Percentiles rank a stretch among this genome's conserved stretches.
Evolutionary conservation across 345 rosid species (phyloP).

Genomic region (Hypericum perforatum): DNA sequence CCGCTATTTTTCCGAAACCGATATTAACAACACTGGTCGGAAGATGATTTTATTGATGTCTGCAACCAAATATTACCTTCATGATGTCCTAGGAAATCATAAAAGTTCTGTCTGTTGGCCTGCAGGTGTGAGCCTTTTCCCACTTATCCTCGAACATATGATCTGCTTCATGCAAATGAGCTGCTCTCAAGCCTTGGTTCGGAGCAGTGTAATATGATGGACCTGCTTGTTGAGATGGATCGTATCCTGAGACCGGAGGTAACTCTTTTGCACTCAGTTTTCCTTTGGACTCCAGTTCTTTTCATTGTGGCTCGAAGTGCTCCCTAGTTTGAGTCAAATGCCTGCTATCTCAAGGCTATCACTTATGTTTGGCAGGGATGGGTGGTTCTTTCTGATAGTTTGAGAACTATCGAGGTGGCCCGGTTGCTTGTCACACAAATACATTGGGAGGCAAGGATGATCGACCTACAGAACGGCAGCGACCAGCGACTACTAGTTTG

Average conservation of each 20-base stretch:
- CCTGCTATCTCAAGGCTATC: not conserved
- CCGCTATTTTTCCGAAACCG: too few relatives aligned
- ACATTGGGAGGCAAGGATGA: slow-evolving; percentile 98
- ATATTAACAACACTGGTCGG: too few relatives aligned
- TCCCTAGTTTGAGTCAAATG: too few relatives aligned
- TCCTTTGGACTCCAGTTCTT: not conserved
- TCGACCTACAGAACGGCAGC: slow-evolving; percentile 87
- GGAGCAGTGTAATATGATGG: slow-evolving; percentile 61
- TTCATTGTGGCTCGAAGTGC: not conserved
- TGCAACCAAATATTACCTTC: not conserved
- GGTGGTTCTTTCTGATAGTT: slow-evolving; percentile 66
- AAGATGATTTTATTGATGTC: too few relatives aligned
- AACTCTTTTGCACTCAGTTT: not conserved
- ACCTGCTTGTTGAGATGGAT: slow-evolving; percentile 85
- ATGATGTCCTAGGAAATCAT: slow-evolving; percentile 5
- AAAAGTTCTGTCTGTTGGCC: slow-evolving; percentile 11
- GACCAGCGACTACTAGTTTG: slow-evolving; percentile 94
- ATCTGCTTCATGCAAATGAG: slow-evolving; percentile 87
- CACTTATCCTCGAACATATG: slow-evolving; percentile 93
- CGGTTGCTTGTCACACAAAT: slow-evolving; percentile 62
- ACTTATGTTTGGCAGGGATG: slow-evolving; percentile 51
- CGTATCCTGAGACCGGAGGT: slow-evolving; percentile 97
- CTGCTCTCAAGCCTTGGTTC: slow-evolving; percentile 63
- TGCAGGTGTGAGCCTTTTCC: slow-evolving; percentile 97
- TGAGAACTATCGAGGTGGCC: slow-evolving; percentile 75